Conservation (phyloP, 1,139 yeast genomes). For the Yamadazyma sp. region DNA sequence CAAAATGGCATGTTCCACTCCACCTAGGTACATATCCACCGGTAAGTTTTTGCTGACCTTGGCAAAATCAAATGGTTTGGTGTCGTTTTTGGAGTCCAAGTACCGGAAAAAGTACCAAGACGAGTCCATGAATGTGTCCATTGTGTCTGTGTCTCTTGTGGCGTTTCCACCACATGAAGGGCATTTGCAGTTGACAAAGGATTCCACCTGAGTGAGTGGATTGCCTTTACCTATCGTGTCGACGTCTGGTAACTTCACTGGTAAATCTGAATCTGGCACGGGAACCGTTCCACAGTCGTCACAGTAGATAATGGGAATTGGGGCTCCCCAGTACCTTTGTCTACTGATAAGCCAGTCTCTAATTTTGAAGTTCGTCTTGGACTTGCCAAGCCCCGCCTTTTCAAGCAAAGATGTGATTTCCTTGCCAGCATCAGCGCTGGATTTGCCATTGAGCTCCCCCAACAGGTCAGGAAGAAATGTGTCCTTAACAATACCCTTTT, state of each 20-base stretch:
- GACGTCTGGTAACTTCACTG: constrained; percentile 72
- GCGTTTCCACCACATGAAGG: constrained; percentile 78
- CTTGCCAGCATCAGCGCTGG: constrained; percentile 50
- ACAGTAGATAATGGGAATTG: constrained; percentile 92
- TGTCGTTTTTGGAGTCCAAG: constrained; percentile 65
- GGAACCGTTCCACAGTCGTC: constrained; percentile 82
- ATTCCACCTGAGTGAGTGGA: constrained; percentile 66
- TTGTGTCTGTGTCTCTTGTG: constrained; percentile 90
- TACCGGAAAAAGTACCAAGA: constrained; percentile 95
- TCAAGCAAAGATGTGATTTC: constrained; percentile 46
- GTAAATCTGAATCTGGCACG: constrained; percentile 82
- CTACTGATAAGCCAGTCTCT: constrained; percentile 95
- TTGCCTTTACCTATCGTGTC: constrained; percentile 56
- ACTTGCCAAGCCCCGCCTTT: constrained; percentile 39
- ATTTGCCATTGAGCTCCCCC: constrained; percentile 52
- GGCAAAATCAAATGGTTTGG: constrained; percentile 50
- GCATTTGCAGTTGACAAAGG: constrained; percentile 73
- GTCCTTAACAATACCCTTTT: constrained; percentile 45
- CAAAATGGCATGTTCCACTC: constrained; percentile 93
- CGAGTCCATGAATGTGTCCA: constrained; percentile 98
- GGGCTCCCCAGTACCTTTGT: constrained; percentile 98
- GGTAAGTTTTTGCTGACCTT: constrained; percentile 66
- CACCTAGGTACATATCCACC: constrained; percentile 89
- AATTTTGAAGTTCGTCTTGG: constrained; percentile 58
- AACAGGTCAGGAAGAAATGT: constrained; percentile 19